phyloP scores from a whole-genome alignment of 805 yeast genomes.

The Lipomyces kockii region DNA sequence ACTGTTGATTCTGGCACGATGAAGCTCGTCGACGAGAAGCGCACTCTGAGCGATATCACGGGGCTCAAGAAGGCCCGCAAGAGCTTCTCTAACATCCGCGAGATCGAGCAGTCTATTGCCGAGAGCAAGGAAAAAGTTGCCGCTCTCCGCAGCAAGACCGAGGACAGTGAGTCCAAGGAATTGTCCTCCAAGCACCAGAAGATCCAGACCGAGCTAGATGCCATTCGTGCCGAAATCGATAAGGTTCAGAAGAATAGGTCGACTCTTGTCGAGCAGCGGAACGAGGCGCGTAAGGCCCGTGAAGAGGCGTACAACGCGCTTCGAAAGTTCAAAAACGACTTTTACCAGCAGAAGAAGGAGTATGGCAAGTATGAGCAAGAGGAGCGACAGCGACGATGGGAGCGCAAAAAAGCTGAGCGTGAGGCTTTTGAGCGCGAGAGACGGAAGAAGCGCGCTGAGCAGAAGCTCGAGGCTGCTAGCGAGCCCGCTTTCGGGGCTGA shows the following conservation, averaged over 20 bases:
- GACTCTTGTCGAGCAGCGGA: conserved; percentile 65
- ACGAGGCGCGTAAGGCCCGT: conserved; percentile 66
- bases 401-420: conserved; percentile 59
- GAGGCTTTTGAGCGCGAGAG: conserved; percentile 51
- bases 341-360: conserved; percentile 72
- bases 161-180: conserved; percentile 62
- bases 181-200: conserved; percentile 69
- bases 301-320: conserved; percentile 70
- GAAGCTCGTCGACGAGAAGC: conserved; percentile 89
- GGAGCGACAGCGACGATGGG: conserved; percentile 64
- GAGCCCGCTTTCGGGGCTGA: conserved; percentile 84
- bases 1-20: conserved; percentile 77
- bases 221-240: conserved; percentile 63
- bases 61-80: conserved; percentile 78
- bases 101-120: conserved; percentile 78
- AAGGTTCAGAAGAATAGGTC: conserved; percentile 68
- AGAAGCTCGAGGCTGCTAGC: conserved; percentile 69
- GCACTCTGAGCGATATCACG: conserved; percentile 81
- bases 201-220: conserved; percentile 71
- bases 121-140: conserved; percentile 74
- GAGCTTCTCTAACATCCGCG: conserved; percentile 74
- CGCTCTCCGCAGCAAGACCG: conserved; percentile 70
- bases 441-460: conserved; percentile 66
- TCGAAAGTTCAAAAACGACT: conserved; percentile 65
- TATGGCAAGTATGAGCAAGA: conserved; percentile 70